A percentile compares a stretch with the other conserved stretches of the same genome.
These are phyloP conservation scores for Globisporangium carolinianum DNA, from an alignment of 352 stramenopile genomes.

Conservation along the genomic window DNA sequence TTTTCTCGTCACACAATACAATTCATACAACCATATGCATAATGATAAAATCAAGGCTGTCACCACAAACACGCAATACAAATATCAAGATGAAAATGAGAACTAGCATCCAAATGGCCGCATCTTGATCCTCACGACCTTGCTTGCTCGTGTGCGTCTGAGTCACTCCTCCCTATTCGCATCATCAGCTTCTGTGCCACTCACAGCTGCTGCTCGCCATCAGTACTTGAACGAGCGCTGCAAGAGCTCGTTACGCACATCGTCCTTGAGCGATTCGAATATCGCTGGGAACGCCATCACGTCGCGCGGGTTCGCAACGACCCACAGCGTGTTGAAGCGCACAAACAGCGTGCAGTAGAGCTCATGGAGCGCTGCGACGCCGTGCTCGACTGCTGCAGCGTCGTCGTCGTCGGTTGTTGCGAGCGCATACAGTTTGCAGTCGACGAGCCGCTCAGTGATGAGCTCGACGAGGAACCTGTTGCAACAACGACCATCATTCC, in stretches of 20 bases:
- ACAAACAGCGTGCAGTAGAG: constrained; percentile 77
- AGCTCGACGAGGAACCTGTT: constrained; percentile 69
- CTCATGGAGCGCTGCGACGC: constrained; percentile 54
- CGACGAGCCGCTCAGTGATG: constrained; percentile 65
- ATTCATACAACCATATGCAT: no score
- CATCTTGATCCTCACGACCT: constrained; percentile 1
- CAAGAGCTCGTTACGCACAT: constrained; percentile 47
- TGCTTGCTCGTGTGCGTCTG: neutral
- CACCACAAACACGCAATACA: no score
- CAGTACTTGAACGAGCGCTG: constrained; percentile 63
- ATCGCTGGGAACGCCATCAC: constrained; percentile 83
- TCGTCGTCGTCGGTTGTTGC: constrained; percentile 5
- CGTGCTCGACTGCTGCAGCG: constrained; percentile 16
- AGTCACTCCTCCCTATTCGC: no score
- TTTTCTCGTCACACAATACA: neutral
- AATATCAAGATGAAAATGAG: neutral
- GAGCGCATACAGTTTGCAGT: constrained; percentile 60
- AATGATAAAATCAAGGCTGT: no score
- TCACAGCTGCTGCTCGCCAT: constrained; percentile 1
- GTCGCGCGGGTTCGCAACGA: constrained; percentile 73
- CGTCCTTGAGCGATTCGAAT: constrained; percentile 74
- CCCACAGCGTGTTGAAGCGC: constrained; percentile 80
- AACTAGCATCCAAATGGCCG: neutral
- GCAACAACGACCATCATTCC: neutral
- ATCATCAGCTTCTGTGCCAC: neutral